Conservation (phyloP, 257 asterid genomes). For the Lavandula angustifolia region DNA sequence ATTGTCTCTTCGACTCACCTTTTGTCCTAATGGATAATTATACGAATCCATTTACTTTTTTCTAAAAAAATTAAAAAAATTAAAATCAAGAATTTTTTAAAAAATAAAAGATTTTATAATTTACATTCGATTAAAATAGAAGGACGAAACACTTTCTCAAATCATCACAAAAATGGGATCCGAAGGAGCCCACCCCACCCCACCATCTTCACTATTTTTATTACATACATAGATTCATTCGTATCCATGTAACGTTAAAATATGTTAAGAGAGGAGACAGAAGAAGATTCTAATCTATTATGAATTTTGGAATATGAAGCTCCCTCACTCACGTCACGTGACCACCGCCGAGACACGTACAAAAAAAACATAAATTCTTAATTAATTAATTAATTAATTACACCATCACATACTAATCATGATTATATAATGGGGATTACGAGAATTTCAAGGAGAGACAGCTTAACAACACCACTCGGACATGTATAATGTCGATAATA, state of each 20-base stretch:
- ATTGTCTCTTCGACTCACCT: slow-evolving; percentile 34
- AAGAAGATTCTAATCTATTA: slow-evolving; percentile 72
- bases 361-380: not conserved
- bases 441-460: slow-evolving; percentile 78
- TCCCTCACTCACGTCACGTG: slow-evolving; percentile 53
- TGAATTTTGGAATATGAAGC: slow-evolving; percentile 39
- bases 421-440: slow-evolving; percentile 38
- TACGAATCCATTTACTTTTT: not conserved
- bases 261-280: slow-evolving; percentile 24
- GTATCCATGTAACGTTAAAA: slow-evolving; percentile 9
- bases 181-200: slow-evolving; percentile 22
- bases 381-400: no score
- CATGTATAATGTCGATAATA: slow-evolving; percentile 34
- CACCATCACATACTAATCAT: slow-evolving; percentile 32
- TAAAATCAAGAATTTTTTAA: no score
- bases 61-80: no score
- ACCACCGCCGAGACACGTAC: slow-evolving; percentile 55
- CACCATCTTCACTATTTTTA: slow-evolving; percentile 13
- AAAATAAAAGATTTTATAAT: not conserved
- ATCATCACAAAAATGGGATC: slow-evolving; percentile 19
- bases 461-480: slow-evolving; percentile 46
- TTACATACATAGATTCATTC: slow-evolving; percentile 2
- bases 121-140: not conserved
- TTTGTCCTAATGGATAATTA: slow-evolving; percentile 26
- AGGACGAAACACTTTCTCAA: slow-evolving; percentile 5